Evolutionary conservation across 2,329 filamentous ascomycete genomes (phyloP), one percentile per base, ranked within the genome.

Genomic region (Verticillium klebahnii): DNA sequence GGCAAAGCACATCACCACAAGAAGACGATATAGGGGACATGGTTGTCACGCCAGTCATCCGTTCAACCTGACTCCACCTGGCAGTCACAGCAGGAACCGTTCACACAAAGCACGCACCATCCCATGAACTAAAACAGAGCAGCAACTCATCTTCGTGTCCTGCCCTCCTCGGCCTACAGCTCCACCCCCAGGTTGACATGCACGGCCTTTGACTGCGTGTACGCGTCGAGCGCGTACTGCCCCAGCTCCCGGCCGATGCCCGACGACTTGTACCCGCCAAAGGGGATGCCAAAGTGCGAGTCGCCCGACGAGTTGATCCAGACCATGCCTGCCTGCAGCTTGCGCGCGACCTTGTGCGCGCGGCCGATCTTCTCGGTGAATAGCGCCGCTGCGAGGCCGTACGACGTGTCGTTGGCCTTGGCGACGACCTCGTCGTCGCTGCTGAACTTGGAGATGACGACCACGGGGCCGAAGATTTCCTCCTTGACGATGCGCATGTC

Each of bases 381-480:
- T 5, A 87, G 72, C 0, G 83, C 80, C 3, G 80, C 79, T 4
- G 82, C 81, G 0, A 86, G 75, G 9, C 84, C 83, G 63, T 86
- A 85, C 0, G 74, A 80, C 1, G 78, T 81, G 66, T 85, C 65
- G 19, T 73, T 72, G 5, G 71, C 71, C 54, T 69, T 70, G 25
- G 62, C 60, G 2, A 72, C 63, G 6, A 61, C 70, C 36, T 72
- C 70, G 9, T 66, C 63, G 1, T 67, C 66, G 0, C 63, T 70
- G 1, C 61, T 66, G 61, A 72, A 72, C 15, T 67, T 67, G 36
- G 67, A 63, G 2, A 73, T 71, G 3, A 63, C 65, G 8, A 69
- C 70, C 0, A 72, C 70, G 0, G 70, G 70, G 1, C 70, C 70
- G 12, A 72, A 72, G n/a, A 72, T 71, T 17, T 72, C 70, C 45